Percentiles rank a stretch among this genome's conserved stretches.
Conservation (phyloP, 2,329 filamentous ascomycete genomes). For the Penicillium fuscoglaucum region DNA sequence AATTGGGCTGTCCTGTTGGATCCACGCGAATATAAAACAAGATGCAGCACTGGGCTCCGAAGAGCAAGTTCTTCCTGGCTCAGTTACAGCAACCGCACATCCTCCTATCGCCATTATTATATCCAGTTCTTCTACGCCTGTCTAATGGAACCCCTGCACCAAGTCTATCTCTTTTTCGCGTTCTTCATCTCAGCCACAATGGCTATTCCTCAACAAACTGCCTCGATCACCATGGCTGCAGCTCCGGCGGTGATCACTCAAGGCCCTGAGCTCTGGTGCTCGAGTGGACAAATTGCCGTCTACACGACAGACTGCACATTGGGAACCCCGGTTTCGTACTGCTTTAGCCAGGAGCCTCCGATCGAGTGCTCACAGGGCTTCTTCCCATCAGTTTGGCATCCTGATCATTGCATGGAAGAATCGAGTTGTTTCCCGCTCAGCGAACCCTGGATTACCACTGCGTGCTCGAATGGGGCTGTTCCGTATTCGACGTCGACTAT, state of each 20-base stretch:
- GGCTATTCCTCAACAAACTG: conserved; percentile 14
- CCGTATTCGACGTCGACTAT: conserved; percentile 24
- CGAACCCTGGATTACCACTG: conserved; percentile 27
- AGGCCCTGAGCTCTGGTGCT: conserved; percentile 17
- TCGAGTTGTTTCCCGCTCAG: conserved; percentile 27
- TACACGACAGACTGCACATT: conserved; percentile 31
- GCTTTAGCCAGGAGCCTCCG: conserved; percentile 19
- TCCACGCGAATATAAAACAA: background rate
- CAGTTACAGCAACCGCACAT: background rate
- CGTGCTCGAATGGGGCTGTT: conserved; percentile 27
- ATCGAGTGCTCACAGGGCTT: conserved; percentile 23
- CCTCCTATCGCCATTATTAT: too few species aligned
- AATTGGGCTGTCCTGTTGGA: background rate
- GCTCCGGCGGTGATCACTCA: conserved; percentile 16
- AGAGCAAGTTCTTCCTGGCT: background rate
- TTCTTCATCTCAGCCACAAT: background rate
- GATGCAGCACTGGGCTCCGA: background rate
- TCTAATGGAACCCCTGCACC: background rate
- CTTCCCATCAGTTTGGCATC: conserved; percentile 29
- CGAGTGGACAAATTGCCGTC: conserved; percentile 22
- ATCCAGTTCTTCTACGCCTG: background rate
- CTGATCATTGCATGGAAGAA: conserved; percentile 25
- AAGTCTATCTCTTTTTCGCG: background rate
- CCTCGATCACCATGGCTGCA: conserved; percentile 1
- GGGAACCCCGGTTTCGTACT: conserved; percentile 26